A percentile compares a stretch with the other conserved stretches of the same genome.
Evolutionary conservation across 2,329 filamentous ascomycete genomes (phyloP).

Genomic region (Xylariales sp.): DNA sequence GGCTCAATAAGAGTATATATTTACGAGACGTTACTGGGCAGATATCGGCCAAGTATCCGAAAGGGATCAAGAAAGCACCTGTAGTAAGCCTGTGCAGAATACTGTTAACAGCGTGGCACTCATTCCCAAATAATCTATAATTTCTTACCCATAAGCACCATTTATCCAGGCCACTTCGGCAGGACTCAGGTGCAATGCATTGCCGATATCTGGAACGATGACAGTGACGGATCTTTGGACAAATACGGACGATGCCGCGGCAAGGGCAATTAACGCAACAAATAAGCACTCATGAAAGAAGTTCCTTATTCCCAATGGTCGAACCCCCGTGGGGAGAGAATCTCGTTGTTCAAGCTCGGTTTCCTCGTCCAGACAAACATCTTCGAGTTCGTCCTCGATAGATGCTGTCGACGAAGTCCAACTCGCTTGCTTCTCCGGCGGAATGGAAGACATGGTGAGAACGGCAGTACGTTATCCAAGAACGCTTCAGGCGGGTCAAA

Average conservation of each 20-base stretch:
- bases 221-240: slow-evolving; percentile 26
- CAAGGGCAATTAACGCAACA: slow-evolving; percentile 22
- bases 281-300: slow-evolving; percentile 22
- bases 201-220: slow-evolving; percentile 20
- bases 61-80: slow-evolving; percentile 25
- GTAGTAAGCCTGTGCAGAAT: slow-evolving; percentile 19
- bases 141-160: slow-evolving; percentile 25
- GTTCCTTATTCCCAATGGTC: slow-evolving; percentile 21
- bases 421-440: background rate
- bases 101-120: background rate
- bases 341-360: slow-evolving; percentile 11
- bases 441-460: slow-evolving; percentile 1
- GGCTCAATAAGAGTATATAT: slow-evolving; percentile 21
- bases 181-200: slow-evolving; percentile 21
- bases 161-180: slow-evolving; percentile 25
- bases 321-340: slow-evolving; percentile 16
- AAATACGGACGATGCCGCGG: slow-evolving; percentile 25
- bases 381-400: slow-evolving; percentile 21
- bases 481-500: no score
- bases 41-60: slow-evolving; percentile 24
- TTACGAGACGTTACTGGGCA: slow-evolving; percentile 21
- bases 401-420: slow-evolving; percentile 2
- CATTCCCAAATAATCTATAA: background rate
- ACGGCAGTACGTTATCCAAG: slow-evolving; percentile 1
- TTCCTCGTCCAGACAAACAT: slow-evolving; percentile 23